These are phyloP conservation scores for Anisodus tanguticus DNA, from an alignment of 257 asterid genomes.

Conservation along the genomic window DNA sequence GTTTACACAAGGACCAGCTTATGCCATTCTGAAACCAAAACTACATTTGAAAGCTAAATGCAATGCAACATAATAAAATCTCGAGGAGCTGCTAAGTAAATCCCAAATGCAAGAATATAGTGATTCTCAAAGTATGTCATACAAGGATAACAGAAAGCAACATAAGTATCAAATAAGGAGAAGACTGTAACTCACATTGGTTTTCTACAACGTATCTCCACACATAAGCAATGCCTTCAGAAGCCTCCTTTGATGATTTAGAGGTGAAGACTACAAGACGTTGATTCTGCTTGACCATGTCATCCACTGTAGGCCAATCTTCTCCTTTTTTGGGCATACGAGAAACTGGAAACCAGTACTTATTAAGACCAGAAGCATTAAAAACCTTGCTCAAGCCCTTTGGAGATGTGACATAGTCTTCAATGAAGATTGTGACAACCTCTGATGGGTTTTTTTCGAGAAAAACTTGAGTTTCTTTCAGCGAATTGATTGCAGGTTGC, in stretches of 20 bases:
- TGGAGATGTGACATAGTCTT: conserved; percentile 78
- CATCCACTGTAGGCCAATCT: conserved; percentile 92
- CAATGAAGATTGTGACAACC: conserved; percentile 75
- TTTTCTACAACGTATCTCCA: conserved; percentile 91
- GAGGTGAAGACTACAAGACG: conserved; percentile 84
- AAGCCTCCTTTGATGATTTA: conserved; percentile 60
- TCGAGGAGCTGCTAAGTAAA: neutral
- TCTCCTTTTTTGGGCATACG: conserved; percentile 73
- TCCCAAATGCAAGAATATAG: neutral
- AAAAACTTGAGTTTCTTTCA: conserved; percentile 72
- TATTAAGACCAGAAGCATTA: conserved; percentile 70
- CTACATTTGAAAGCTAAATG: conserved; percentile 7
- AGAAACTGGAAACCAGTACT: conserved; percentile 70
- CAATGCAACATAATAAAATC: neutral
- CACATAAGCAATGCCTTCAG: conserved; percentile 77
- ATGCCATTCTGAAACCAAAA: neutral
- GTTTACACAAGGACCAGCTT: neutral
- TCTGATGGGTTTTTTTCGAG: conserved; percentile 62
- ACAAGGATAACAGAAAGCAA: neutral
- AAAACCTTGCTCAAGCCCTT: conserved; percentile 69
- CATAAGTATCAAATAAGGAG: neutral
- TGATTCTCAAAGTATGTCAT: neutral
- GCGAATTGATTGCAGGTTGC: conserved; percentile 83
- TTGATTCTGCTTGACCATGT: conserved; percentile 71
- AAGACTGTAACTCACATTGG: conserved; percentile 62